Percentiles rank a stretch among this genome's conserved stretches.
Conservation (phyloP, 2,329 filamentous ascomycete genomes). For the Ustilaginoidea virens region DNA sequence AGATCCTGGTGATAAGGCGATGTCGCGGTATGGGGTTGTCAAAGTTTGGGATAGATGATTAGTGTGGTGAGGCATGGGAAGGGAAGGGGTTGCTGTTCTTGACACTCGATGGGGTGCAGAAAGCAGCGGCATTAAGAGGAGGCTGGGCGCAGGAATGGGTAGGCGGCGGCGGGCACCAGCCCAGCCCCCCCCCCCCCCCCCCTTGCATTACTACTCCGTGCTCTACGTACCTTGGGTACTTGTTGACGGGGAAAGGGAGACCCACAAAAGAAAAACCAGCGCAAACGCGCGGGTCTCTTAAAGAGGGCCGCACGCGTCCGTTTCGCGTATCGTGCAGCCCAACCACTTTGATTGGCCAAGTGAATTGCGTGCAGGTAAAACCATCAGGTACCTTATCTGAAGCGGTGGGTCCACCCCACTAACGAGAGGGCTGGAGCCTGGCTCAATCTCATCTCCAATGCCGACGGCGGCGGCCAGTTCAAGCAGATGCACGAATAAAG, state of each 20-base stretch:
- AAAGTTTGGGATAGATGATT: constrained; percentile 1
- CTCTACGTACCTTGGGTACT: background rate
- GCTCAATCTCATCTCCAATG: too few relatives aligned
- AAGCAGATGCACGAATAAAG: too few relatives aligned
- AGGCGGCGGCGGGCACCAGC: constrained; percentile 4
- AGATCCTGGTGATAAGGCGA: background rate
- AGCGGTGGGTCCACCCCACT: too few relatives aligned
- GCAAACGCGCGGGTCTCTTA: constrained; percentile 1
- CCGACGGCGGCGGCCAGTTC: too few relatives aligned
- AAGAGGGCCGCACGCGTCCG: constrained; percentile 10
- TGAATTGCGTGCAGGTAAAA: too few relatives aligned
- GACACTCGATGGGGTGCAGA: constrained; percentile 6
- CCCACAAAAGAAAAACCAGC: background rate
- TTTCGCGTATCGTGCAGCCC: constrained; percentile 16
- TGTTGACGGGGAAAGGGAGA: too few relatives aligned
- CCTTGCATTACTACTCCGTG: background rate
- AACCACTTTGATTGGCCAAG: too few relatives aligned
- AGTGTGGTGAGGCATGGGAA: constrained; percentile 6
- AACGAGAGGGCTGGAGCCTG: too few relatives aligned
- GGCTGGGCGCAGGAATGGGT: constrained; percentile 10
- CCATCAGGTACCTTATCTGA: too few relatives aligned
- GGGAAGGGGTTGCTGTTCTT: constrained; percentile 8
- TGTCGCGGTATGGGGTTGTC: constrained; percentile 1
- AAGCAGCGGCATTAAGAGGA: constrained; percentile 5
- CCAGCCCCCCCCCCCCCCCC: constrained; percentile 8